Evolutionary conservation across 306 rosid species (phyloP).

Genomic region (Acmispon strigosus): DNA sequence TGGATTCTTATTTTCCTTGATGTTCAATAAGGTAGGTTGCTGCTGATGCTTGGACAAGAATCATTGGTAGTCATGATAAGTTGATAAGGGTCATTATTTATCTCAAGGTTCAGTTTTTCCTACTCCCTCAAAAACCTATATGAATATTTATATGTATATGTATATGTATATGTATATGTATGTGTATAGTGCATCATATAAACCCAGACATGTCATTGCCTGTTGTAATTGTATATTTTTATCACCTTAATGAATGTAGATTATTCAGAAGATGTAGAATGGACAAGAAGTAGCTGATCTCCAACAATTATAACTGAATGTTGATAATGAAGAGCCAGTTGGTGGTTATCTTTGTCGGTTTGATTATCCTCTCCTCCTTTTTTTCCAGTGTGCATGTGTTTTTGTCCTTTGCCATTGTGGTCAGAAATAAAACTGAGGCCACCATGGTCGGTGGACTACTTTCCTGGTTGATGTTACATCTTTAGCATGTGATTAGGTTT

Average conservation of each 20-base stretch:
- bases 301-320: constrained; percentile 38
- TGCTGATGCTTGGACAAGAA: constrained; percentile 45
- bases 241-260: constrained; percentile 46
- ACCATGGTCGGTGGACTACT: neutral
- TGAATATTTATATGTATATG: neutral
- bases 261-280: constrained; percentile 45
- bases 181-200: neutral
- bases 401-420: neutral
- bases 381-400: neutral
- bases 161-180: neutral
- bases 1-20: constrained; percentile 30
- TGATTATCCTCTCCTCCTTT: constrained; percentile 7
- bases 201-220: constrained; percentile 17
- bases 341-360: constrained; percentile 34
- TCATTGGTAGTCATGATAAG: constrained; percentile 17
- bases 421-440: neutral
- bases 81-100: constrained; percentile 13
- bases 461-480: constrained; percentile 22
- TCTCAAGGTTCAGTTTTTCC: constrained; percentile 34
- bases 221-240: constrained; percentile 26
- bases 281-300: constrained; percentile 40
- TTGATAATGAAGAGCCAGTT: constrained; percentile 27
- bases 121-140: neutral
- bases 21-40: constrained; percentile 53
- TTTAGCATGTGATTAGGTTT: neutral